Evolutionary conservation across 2,329 filamentous ascomycete species (phyloP).

Genomic region (Paracorniculantispora psalliotae): DNA sequence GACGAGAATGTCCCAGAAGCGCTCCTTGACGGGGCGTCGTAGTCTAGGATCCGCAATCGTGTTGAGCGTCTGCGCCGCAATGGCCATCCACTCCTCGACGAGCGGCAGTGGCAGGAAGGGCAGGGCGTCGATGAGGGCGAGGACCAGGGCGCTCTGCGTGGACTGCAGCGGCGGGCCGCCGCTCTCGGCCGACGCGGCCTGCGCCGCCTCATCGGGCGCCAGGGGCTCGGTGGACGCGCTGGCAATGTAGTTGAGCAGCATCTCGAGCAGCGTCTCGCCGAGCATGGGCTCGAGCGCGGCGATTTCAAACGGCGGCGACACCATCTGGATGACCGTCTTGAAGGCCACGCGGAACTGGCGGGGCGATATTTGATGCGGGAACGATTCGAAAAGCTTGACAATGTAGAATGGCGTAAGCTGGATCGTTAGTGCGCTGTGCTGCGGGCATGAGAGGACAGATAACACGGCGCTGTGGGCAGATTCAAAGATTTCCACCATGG

Average conservation of each 20-base stretch:
- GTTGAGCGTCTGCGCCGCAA: slow-evolving; percentile 64
- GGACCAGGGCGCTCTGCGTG: slow-evolving; percentile 70
- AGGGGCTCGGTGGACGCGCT: slow-evolving; percentile 43
- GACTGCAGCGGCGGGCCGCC: slow-evolving; percentile 49
- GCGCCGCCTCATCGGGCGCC: slow-evolving; percentile 34
- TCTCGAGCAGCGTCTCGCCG: slow-evolving; percentile 75
- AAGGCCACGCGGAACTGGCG: slow-evolving; percentile 87
- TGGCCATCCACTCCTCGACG: slow-evolving; percentile 75
- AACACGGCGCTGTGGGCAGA: slow-evolving; percentile 80
- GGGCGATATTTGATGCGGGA: slow-evolving; percentile 71
- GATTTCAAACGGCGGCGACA: slow-evolving; percentile 73
- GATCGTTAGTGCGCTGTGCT: slow-evolving; percentile 66
- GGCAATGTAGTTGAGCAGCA: slow-evolving; percentile 59
- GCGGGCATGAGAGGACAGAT: slow-evolving; percentile 73
- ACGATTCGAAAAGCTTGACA: slow-evolving; percentile 72
- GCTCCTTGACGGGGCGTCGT: slow-evolving; percentile 59
- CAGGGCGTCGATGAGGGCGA: slow-evolving; percentile 75
- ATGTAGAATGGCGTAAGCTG: slow-evolving; percentile 78
- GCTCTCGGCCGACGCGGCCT: slow-evolving; percentile 22
- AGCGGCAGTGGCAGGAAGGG: slow-evolving; percentile 65
- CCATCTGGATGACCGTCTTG: slow-evolving; percentile 76
- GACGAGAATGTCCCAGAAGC: slow-evolving; percentile 75
- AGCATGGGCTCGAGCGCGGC: slow-evolving; percentile 69
- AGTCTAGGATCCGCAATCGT: slow-evolving; percentile 56
- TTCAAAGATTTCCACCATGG: slow-evolving; percentile 66